A percentile compares a stretch with the other conserved stretches of the same genome.
Conservation (phyloP, 352 stramenopile species). For the Phytopythium chamaehyphon region DNA sequence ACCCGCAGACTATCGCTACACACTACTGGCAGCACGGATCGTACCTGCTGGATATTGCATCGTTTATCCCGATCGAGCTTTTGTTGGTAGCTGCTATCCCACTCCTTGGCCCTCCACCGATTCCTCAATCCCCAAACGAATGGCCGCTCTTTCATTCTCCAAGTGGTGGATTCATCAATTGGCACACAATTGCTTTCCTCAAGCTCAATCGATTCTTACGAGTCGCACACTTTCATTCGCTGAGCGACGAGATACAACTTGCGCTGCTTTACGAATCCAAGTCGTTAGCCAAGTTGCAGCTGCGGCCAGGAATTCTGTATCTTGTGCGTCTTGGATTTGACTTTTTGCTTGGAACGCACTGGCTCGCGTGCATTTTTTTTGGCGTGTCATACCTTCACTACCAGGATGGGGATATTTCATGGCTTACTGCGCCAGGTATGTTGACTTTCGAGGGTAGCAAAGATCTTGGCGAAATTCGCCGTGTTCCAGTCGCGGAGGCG, state of each 20-base stretch:
- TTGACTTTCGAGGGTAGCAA: constrained; percentile 33
- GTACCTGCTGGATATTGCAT: constrained; percentile 42
- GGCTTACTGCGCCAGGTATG: constrained; percentile 59
- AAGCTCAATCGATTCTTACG: constrained; percentile 53
- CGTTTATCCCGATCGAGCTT: constrained; percentile 47
- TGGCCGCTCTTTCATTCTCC: constrained; percentile 12
- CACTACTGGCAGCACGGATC: constrained; percentile 51
- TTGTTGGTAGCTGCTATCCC: constrained; percentile 22
- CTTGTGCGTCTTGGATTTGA: constrained; percentile 42
- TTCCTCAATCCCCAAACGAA: constrained; percentile 16
- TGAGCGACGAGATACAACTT: constrained; percentile 43
- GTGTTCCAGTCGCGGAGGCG: constrained; percentile 25
- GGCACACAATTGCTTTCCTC: constrained; percentile 43
- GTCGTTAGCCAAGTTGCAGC: constrained; percentile 4
- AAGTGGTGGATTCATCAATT: constrained; percentile 25
- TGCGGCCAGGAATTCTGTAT: constrained; percentile 28
- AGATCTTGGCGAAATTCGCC: constrained; percentile 22
- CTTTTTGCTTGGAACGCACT: constrained; percentile 49
- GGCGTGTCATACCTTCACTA: constrained; percentile 49
- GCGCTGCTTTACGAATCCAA: constrained; percentile 55
- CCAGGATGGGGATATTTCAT: constrained; percentile 30
- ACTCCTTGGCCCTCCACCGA: constrained; percentile 11
- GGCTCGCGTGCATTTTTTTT: constrained; percentile 50
- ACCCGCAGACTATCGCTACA: constrained; percentile 21
- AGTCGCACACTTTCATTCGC: constrained; percentile 35